Conservation (phyloP, 768 basidiomycete genomes). For the Boletus rubescentipes region DNA sequence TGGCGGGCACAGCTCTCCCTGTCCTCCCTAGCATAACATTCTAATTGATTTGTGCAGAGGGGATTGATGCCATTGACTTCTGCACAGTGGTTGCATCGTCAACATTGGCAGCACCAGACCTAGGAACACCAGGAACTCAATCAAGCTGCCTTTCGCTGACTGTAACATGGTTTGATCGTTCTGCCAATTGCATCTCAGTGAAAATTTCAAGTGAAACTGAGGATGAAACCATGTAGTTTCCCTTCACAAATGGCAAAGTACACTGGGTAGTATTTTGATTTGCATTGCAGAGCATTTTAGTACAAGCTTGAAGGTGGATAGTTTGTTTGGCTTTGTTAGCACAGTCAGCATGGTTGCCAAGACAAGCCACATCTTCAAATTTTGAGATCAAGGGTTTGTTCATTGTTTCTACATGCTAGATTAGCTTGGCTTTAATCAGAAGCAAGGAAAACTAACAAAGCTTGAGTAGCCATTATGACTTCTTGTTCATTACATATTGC, state of each 20-base stretch:
- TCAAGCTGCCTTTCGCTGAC: not conserved
- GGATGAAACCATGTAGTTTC: no score
- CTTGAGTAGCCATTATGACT: no score
- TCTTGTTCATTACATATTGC: not conserved
- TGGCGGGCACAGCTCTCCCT: no score
- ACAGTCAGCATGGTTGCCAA: not conserved
- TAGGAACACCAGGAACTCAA: not conserved
- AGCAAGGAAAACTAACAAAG: conserved; percentile 5
- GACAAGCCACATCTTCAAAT: not conserved
- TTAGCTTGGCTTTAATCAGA: not conserved
- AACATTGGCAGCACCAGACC: not conserved
- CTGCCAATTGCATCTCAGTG: not conserved
- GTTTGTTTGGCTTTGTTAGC: not conserved
- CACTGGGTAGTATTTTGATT: not conserved
- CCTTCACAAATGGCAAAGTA: not conserved
- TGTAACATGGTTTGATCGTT: not conserved
- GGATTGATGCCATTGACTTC: not conserved
- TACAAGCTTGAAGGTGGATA: not conserved
- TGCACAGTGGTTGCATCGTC: not conserved
- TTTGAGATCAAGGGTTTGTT: not conserved
- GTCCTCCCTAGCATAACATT: not conserved
- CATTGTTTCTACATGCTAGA: not conserved
- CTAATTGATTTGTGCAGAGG: not conserved
- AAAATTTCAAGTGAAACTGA: not conserved
- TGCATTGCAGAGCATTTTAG: not conserved